These are phyloP conservation scores for Hippophae tibetana DNA, from an alignment of 306 rosid species.

Conservation along the genomic window DNA sequence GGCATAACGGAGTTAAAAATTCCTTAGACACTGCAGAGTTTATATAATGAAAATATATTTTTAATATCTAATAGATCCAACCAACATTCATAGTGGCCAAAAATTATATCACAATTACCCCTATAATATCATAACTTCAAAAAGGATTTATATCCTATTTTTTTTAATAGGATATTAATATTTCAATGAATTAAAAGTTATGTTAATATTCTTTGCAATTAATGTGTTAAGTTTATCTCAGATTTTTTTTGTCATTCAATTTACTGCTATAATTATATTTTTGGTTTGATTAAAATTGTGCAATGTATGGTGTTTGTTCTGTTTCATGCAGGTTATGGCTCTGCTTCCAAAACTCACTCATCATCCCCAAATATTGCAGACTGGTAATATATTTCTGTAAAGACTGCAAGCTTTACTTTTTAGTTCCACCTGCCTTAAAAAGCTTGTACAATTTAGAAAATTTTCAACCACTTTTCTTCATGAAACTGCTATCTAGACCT, in stretches of 20 bases:
- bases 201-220: neutral
- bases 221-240: neutral
- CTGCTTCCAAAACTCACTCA: constrained; percentile 76
- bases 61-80: too few species aligned
- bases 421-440: neutral
- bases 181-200: neutral
- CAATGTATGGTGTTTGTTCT: constrained; percentile 1
- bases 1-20: too few species aligned
- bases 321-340: constrained; percentile 58
- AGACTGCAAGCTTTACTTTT: neutral
- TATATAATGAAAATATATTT: too few species aligned
- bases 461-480: neutral
- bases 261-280: neutral
- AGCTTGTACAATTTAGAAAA: neutral
- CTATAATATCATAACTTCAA: too few species aligned
- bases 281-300: neutral
- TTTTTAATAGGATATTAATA: neutral
- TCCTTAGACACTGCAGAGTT: too few species aligned
- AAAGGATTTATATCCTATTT: neutral
- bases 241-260: neutral
- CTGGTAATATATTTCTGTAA: constrained; percentile 42
- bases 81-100: too few species aligned
- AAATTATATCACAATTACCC: too few species aligned
- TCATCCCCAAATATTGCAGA: constrained; percentile 91
- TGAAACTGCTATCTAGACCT: constrained; percentile 7